Conservation (phyloP, 2,329 filamentous ascomycete genomes). For the Plectosphaerella sp. region DNA sequence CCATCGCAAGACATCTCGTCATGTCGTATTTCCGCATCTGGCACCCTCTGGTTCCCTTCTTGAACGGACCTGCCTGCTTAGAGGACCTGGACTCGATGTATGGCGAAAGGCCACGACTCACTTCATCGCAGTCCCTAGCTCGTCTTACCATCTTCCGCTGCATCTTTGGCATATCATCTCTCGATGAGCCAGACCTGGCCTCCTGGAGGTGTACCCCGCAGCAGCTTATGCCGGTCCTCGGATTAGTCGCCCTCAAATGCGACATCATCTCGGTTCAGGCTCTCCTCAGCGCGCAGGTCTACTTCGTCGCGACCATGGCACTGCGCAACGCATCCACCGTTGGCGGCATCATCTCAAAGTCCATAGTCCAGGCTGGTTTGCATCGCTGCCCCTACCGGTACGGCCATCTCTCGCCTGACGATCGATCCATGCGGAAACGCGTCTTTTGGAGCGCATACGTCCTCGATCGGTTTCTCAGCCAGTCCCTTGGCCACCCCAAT, state of each 20-base stretch:
- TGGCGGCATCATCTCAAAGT: slow-evolving; percentile 39
- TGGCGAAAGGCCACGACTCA: not conserved
- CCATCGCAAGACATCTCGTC: slow-evolving; percentile 30
- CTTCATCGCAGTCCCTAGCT: slow-evolving; percentile 11
- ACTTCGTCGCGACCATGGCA: slow-evolving; percentile 41
- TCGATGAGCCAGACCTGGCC: slow-evolving; percentile 17
- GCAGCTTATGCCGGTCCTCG: slow-evolving; percentile 25
- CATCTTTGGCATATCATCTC: slow-evolving; percentile 30
- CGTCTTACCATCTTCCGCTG: slow-evolving; percentile 40
- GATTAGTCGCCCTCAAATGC: slow-evolving; percentile 30
- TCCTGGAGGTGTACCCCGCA: slow-evolving; percentile 1
- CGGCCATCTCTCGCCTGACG: slow-evolving; percentile 29
- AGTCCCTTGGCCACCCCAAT: slow-evolving; percentile 28
- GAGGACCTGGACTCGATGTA: slow-evolving; percentile 30
- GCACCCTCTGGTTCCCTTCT: slow-evolving; percentile 48
- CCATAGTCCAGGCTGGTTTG: slow-evolving; percentile 43
- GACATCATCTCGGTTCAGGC: slow-evolving; percentile 43
- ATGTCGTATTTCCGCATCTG: slow-evolving; percentile 45
- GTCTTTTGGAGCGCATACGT: slow-evolving; percentile 35
- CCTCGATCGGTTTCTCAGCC: slow-evolving; percentile 28
- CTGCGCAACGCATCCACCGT: slow-evolving; percentile 43
- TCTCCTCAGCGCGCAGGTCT: slow-evolving; percentile 41
- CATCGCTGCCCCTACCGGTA: slow-evolving; percentile 49
- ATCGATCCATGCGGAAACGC: slow-evolving; percentile 29
- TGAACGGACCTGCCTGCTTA: slow-evolving; percentile 44